These are phyloP conservation scores for Apophysomyces ossiformis DNA, from an alignment of 371 early-diverging fungal species.

Conservation along the genomic window DNA sequence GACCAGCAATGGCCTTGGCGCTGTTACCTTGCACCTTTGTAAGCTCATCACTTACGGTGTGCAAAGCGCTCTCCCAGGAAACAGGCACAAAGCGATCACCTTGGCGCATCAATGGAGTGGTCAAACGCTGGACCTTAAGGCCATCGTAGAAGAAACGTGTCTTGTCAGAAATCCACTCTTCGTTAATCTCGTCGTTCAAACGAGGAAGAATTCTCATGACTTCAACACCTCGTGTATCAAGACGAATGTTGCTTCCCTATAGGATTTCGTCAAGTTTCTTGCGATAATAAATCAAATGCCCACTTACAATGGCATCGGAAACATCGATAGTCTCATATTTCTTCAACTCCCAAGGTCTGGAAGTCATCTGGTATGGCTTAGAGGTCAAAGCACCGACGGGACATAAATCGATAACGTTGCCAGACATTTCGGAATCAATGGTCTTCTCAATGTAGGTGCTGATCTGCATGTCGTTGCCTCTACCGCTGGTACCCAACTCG, in stretches of 20 bases:
- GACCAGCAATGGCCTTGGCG: constrained; percentile 92
- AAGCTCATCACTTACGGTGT: constrained; percentile 72
- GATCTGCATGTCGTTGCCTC: constrained; percentile 98
- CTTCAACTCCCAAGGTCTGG: constrained; percentile 98
- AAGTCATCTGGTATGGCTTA: constrained; percentile 94
- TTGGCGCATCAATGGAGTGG: constrained; percentile 86
- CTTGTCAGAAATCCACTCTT: constrained; percentile 99
- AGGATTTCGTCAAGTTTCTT: constrained; percentile 4
- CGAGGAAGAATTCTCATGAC: constrained; percentile 96
- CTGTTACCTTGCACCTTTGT: constrained; percentile 57
- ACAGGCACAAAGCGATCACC: constrained; percentile 85
- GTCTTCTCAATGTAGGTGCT: constrained; percentile 93
- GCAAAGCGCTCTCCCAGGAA: constrained; percentile 89
- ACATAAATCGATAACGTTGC: constrained; percentile 96
- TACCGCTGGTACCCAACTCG: constrained; percentile 94
- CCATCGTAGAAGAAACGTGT: constrained; percentile 96
- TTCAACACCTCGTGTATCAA: constrained; percentile 96
- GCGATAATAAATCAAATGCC: background rate
- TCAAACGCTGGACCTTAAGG: constrained; percentile 93
- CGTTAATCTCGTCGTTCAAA: constrained; percentile 95
- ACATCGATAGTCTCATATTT: constrained; percentile 96
- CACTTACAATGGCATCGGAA: constrained; percentile 81
- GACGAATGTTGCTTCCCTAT: constrained; percentile 85
- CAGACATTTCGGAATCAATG: constrained; percentile 94
- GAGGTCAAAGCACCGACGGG: constrained; percentile 98